Base-by-base conservation (phyloP, 2,329 filamentous ascomycete species). In the Hypoxylon sp. region DNA sequence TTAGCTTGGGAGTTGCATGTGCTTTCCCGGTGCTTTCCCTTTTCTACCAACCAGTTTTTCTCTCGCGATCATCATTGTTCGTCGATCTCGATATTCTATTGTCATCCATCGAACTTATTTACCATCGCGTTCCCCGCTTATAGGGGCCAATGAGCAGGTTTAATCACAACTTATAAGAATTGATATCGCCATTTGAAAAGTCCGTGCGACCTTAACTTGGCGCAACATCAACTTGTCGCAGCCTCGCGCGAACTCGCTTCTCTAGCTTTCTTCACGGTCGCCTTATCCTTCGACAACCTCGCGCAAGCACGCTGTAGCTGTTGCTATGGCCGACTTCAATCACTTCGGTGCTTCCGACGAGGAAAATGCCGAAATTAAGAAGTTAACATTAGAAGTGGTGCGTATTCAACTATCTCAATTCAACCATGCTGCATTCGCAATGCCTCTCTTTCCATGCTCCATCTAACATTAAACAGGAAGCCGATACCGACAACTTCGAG, bases 401-500 rank as follows among this genome's bases (percentile, higher is more conserved):
- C 76, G 91, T 84, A 52, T 28, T 64, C 36, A 13, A 57, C 30
- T 51, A 43, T 49, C 51, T 34, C 45, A n/a, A 41, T 55, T 32
- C 43, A 14, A 28, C 41, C 23, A 25, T 46, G 43, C 11, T 19
- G 10, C n/a, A 30, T 50, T 36, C 10, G 32, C 30, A 36, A 32
- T 13, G 13, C n/a, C 28, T 38, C 58, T 13, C 13, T 67, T 30
- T 58, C 7, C 4, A 25, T 51, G 49, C 60, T 76, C 57, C 56
- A 70, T 62, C 60, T 68, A 64, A 41, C 59, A 69, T 25, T 46
- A 28, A 66, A 65, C 70, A 89, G 87, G 86, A 89, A 68, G 79
- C 81, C 73, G 93, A 97, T 72, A 87, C 93, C 11, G 96, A 99
- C 80, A 94, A 93, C 77, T 98, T 97, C 76, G 95, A 98, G 75